These are phyloP conservation scores for Clohesyomyces aquaticus DNA, from an alignment of 495 filamentous ascomycete genomes.

Conservation along the genomic window DNA sequence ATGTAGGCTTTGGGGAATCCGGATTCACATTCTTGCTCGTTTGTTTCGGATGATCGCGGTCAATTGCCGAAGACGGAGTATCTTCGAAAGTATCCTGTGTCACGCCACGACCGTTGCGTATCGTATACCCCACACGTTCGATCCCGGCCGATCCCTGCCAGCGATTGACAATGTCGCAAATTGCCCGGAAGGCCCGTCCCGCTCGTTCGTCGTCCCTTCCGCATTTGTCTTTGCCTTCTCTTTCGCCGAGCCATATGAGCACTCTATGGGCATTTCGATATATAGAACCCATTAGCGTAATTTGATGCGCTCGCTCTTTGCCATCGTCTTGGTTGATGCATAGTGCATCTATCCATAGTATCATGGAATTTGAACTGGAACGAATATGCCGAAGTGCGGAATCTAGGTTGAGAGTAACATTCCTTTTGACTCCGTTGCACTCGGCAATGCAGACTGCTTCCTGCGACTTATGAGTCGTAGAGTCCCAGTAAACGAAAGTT, in stretches of 20 bases:
- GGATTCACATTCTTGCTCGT: not conserved
- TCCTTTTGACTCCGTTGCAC: conserved; percentile 4
- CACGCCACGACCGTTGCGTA: not conserved
- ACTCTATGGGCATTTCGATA: conserved; percentile 2
- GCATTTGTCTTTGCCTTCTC: not conserved
- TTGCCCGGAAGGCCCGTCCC: not conserved
- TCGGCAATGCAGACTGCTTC: not conserved
- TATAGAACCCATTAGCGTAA: conserved; percentile 12
- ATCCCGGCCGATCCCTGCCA: not conserved
- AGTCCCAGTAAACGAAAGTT: not conserved
- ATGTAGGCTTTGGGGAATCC: not conserved
- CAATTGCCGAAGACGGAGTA: not conserved
- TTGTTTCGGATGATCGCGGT: not conserved
- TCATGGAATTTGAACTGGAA: not conserved
- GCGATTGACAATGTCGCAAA: conserved; percentile 13
- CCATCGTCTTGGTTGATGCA: conserved; percentile 24
- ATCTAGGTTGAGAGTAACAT: conserved; percentile 2
- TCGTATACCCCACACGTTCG: not conserved
- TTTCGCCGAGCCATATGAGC: conserved; percentile 3
- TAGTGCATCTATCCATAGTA: conserved; percentile 19
- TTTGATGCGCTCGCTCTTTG: conserved; percentile 14
- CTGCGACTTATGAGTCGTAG: not conserved
- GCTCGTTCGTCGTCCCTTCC: not conserved
- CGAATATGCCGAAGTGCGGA: not conserved
- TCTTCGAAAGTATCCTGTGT: conserved; percentile 1